Evolutionary conservation across 768 basidiomycete genomes (phyloP), one percentile per base, ranked within the genome.

Genomic region (Pleurotus pulmonarius): DNA sequence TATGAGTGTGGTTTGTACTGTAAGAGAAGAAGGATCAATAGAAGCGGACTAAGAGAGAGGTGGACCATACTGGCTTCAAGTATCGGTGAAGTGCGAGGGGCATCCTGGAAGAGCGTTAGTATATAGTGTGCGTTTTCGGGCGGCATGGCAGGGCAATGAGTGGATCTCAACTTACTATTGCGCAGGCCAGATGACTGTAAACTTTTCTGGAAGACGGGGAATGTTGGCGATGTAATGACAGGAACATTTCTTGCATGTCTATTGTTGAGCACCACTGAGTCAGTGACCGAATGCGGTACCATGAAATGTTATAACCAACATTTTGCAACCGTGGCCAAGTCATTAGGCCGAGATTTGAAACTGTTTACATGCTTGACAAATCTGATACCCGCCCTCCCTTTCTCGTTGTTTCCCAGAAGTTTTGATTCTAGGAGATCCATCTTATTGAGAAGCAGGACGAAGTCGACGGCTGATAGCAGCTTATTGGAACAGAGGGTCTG

Each of bases 381-480:
- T 49, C 73, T 70, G 8, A 83, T 65, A 2, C 84, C 84, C 5
- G 76, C 64, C 39, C 26, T 53, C 4, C 39, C 39, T 12, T 41
- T 16, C 24, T 16, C n/a, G 15, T 16, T 1, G 12, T 41, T 39
- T 22, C 51, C 51, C 55, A 73, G 67, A 8, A 87, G 70, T 63
- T 85, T 84, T 13, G 71, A 68, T 25, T 81, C 73, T 20, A 87
- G 70, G 56, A 87, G 76, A 64, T 87, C 86, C 57, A 75, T 70
- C 61, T 87, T 86, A 72, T 85, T 86, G 15, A 87, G 71, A 63
- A 87, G 78, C 16, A 88, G 67, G 43, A 87, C 78, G 52, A 87
- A 75, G 56, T 82, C 78, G 25, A 83, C 78, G 0, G 71, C 64
- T 7, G 73, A 70, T 2, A 88, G 75, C 13, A 85, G 67, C 60